Evolutionary conservation across 805 yeast genomes (phyloP).

Genomic region (Candida ascalaphidarum): DNA sequence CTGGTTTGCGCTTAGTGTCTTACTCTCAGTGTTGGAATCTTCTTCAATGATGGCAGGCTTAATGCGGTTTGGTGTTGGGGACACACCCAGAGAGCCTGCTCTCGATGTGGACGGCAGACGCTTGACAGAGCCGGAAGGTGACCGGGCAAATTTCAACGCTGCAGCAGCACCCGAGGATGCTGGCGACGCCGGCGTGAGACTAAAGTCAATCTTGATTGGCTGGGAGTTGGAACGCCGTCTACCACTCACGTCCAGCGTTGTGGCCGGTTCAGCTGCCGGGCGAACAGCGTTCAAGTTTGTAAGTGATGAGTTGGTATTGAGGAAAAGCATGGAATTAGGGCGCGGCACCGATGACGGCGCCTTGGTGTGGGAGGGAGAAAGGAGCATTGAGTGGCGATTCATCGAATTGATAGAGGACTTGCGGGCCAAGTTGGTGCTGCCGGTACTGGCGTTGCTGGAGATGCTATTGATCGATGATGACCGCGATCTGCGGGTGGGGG

Average conservation of each 20-base stretch:
- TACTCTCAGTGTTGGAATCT: too few relatives aligned
- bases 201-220: slow-evolving; percentile 9
- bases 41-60: too few relatives aligned
- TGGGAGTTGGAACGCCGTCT: slow-evolving; percentile 31
- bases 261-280: slow-evolving; percentile 1
- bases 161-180: slow-evolving; percentile 29
- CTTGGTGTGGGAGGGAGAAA: slow-evolving; percentile 2
- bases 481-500: slow-evolving; percentile 11
- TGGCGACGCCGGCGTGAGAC: neutral
- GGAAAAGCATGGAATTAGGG: slow-evolving; percentile 19
- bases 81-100: neutral
- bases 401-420: slow-evolving; percentile 11
- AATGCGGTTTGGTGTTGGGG: too few relatives aligned
- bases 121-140: slow-evolving; percentile 13
- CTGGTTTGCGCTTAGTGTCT: slow-evolving; percentile 26
- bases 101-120: slow-evolving; percentile 6
- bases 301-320: slow-evolving; percentile 10
- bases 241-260: slow-evolving; percentile 5
- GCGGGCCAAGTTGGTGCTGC: slow-evolving; percentile 5
- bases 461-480: slow-evolving; percentile 21
- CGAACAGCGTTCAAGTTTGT: slow-evolving; percentile 2
- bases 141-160: slow-evolving; percentile 13
- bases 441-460: slow-evolving; percentile 6
- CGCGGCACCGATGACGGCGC: slow-evolving; percentile 2
- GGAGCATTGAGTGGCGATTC: slow-evolving; percentile 6